phyloP scores from a whole-genome alignment of 345 rosid species.

The Zanthoxylum bungeanum region DNA sequence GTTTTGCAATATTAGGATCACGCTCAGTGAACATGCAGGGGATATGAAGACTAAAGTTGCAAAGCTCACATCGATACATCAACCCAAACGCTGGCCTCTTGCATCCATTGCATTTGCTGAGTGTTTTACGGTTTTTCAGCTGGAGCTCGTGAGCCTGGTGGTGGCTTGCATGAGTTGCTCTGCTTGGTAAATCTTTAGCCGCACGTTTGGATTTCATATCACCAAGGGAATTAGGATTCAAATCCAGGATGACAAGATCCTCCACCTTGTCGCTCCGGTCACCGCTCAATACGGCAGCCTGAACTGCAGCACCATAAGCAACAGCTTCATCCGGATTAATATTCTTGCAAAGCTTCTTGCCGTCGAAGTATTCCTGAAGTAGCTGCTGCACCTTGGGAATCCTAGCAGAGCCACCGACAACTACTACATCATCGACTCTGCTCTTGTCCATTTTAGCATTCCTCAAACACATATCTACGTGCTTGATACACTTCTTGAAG shows the following conservation, averaged over 20 bases:
- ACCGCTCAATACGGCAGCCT: constrained; percentile 46
- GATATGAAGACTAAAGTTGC: not conserved
- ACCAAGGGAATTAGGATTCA: constrained; percentile 15
- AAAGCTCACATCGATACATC: constrained; percentile 1
- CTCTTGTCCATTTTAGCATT: constrained; percentile 45
- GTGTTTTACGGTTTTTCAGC: not conserved
- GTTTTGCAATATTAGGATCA: not conserved
- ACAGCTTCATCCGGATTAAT: constrained; percentile 50
- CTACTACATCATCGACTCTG: constrained; percentile 42
- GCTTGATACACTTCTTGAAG: constrained; percentile 40
- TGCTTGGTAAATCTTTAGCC: not conserved
- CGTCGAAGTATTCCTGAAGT: constrained; percentile 40
- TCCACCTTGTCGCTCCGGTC: constrained; percentile 36
- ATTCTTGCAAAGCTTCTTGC: constrained; percentile 47
- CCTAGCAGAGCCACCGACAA: constrained; percentile 49
- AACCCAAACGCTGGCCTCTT: not conserved
- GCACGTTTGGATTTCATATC: not conserved
- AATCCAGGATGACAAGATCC: constrained; percentile 33
- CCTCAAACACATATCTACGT: constrained; percentile 41
- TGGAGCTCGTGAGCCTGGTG: not conserved
- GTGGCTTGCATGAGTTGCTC: not conserved
- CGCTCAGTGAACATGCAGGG: not conserved
- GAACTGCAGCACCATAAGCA: constrained; percentile 48
- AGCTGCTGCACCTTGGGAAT: constrained; percentile 53
- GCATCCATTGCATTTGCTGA: constrained; percentile 1